Percentiles rank a stretch among this genome's conserved stretches.
These are phyloP conservation scores for Populus hybrid DNA, from an alignment of 441 rosid genomes.

Conservation along the genomic window DNA sequence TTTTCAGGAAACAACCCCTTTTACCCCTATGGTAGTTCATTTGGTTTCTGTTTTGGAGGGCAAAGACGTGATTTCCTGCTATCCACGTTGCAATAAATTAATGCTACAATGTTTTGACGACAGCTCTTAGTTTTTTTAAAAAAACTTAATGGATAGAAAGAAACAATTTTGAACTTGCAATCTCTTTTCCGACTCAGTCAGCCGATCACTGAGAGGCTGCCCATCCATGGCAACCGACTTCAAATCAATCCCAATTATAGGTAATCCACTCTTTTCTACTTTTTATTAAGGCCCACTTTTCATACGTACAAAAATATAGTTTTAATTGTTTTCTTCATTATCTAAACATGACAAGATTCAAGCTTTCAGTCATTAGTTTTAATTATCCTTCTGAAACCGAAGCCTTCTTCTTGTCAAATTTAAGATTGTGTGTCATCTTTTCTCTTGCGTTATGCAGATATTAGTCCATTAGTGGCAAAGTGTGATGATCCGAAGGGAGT, in stretches of 20 bases:
- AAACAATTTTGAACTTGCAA: not conserved
- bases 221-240: conserved; percentile 76
- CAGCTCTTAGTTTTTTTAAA: too few species aligned
- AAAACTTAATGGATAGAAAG: too few species aligned
- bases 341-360: not conserved
- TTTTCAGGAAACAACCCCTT: too few species aligned
- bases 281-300: not conserved
- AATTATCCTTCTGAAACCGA: not conserved
- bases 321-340: too few species aligned
- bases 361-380: too few species aligned
- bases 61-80: too few species aligned
- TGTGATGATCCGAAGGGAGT: conserved; percentile 60
- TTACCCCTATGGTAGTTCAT: too few species aligned
- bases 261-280: conserved; percentile 21
- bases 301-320: too few species aligned
- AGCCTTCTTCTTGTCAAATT: not conserved
- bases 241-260: conserved; percentile 71
- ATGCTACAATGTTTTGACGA: too few species aligned
- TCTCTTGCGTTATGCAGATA: conserved; percentile 39
- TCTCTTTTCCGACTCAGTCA: not conserved
- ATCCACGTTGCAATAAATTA: too few species aligned
- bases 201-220: not conserved
- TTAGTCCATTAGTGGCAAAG: conserved; percentile 53
- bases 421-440: not conserved
- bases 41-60: too few species aligned